These are phyloP conservation scores for Venturia pyrina DNA, from an alignment of 2,329 filamentous ascomycete genomes.

Conservation along the genomic window DNA sequence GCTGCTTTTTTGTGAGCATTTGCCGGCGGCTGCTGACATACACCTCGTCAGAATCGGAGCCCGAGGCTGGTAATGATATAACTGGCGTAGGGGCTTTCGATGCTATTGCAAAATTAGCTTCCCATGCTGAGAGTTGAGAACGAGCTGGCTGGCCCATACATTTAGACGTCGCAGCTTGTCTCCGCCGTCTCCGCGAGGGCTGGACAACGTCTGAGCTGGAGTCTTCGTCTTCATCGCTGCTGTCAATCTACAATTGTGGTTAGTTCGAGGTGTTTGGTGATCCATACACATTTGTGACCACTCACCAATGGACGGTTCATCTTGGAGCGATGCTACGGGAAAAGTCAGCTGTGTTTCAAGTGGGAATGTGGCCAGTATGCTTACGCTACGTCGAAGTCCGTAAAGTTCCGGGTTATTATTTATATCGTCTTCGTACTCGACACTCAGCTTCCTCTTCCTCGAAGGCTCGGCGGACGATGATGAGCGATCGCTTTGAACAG, in stretches of 20 bases:
- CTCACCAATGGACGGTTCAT: conserved; percentile 51
- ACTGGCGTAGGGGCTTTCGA: conserved; percentile 38
- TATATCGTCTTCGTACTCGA: conserved; percentile 71
- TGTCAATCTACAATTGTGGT: conserved; percentile 40
- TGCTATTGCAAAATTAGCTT: conserved; percentile 37
- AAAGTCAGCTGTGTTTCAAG: conserved; percentile 24
- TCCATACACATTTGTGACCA: conserved; percentile 16
- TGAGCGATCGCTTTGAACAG: conserved; percentile 2
- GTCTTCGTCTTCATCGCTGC: conserved; percentile 50
- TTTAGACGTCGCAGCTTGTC: conserved; percentile 52
- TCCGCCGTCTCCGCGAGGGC: conserved; percentile 53
- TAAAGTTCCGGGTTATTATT: conserved; percentile 89
- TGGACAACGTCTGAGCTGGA: conserved; percentile 67
- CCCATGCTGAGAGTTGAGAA: conserved; percentile 19
- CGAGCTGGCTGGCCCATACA: conserved; percentile 34
- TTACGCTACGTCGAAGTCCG: conserved; percentile 83
- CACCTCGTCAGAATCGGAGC: conserved; percentile 46
- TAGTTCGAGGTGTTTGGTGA: not conserved
- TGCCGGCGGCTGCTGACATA: conserved; percentile 70
- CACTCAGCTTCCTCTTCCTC: conserved; percentile 54
- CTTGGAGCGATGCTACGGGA: conserved; percentile 46
- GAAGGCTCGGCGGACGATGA: conserved; percentile 10
- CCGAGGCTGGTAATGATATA: conserved; percentile 46
- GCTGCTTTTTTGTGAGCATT: conserved; percentile 60
- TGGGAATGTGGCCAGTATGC: conserved; percentile 21